phyloP scores from a whole-genome alignment of 2,329 filamentous ascomycete species.

The Sporothrix curviconia region DNA sequence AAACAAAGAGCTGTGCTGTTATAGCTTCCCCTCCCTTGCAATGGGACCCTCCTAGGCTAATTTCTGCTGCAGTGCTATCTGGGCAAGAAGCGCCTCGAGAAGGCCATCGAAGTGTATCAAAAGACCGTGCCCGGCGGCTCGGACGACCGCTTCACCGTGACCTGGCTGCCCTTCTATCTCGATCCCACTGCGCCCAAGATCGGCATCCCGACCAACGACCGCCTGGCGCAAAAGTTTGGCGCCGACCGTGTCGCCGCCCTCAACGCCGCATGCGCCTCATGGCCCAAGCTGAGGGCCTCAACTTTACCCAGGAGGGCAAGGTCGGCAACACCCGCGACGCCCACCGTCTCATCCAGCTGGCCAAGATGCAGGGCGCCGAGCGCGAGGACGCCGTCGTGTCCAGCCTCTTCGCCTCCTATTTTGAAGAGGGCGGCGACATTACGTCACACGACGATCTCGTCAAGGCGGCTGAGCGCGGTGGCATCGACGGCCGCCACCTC shows the following conservation, averaged over 20 bases:
- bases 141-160: slow-evolving; percentile 63
- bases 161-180: slow-evolving; percentile 76
- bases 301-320: slow-evolving; percentile 64
- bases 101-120: slow-evolving; percentile 62
- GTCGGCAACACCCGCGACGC: slow-evolving; percentile 74
- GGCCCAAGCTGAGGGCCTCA: slow-evolving; percentile 61
- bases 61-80: slow-evolving; percentile 58
- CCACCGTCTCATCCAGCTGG: slow-evolving; percentile 70
- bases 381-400: slow-evolving; percentile 44
- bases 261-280: slow-evolving; percentile 40
- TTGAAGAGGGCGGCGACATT: slow-evolving; percentile 59
- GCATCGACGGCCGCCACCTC: slow-evolving; percentile 47
- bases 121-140: slow-evolving; percentile 50
- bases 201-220: slow-evolving; percentile 40
- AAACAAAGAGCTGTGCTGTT: too few relatives aligned
- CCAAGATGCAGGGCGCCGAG: slow-evolving; percentile 35
- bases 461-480: slow-evolving; percentile 46
- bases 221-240: slow-evolving; percentile 61
- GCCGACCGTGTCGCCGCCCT: slow-evolving; percentile 39
- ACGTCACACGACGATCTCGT: slow-evolving; percentile 48
- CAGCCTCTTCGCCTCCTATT: slow-evolving; percentile 59
- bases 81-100: slow-evolving; percentile 67
- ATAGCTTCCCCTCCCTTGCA: too few relatives aligned
- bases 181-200: slow-evolving; percentile 53
- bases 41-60: slow-evolving; percentile 18